These are phyloP conservation scores for Poronia punctata DNA, from an alignment of 495 filamentous ascomycete species.

Conservation along the genomic window DNA sequence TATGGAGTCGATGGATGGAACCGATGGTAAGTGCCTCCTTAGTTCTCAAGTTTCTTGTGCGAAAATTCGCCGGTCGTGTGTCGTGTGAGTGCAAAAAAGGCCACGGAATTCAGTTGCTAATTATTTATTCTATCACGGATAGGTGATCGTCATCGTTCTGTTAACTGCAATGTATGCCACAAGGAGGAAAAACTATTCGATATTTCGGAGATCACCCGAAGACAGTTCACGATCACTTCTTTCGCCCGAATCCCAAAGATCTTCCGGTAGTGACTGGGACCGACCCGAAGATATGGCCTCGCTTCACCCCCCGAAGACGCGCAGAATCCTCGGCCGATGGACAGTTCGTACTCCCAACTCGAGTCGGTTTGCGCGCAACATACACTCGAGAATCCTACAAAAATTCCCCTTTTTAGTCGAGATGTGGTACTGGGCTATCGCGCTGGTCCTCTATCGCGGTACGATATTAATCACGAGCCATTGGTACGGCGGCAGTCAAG, in stretches of 20 bases:
- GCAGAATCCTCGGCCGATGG: constrained; percentile 15
- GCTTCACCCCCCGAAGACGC: constrained; percentile 13
- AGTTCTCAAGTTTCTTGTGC: no score
- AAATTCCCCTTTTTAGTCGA: constrained; percentile 72
- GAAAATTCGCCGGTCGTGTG: not conserved
- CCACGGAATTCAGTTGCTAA: not conserved
- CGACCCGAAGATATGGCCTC: constrained; percentile 4
- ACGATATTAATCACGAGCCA: constrained; percentile 54
- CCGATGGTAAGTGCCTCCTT: constrained; percentile 10
- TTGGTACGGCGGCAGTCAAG: constrained; percentile 46
- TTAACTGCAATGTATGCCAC: constrained; percentile 46
- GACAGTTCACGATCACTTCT: constrained; percentile 11
- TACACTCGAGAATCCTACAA: constrained; percentile 53
- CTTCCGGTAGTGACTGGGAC: constrained; percentile 8
- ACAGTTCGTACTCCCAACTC: constrained; percentile 50
- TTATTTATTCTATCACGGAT: not conserved
- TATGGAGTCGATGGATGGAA: constrained; percentile 14
- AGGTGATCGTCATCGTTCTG: constrained; percentile 50
- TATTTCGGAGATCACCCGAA: constrained; percentile 21
- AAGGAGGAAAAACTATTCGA: constrained; percentile 38
- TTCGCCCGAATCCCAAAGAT: constrained; percentile 6
- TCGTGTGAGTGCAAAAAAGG: not conserved
- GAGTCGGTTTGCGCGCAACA: constrained; percentile 41
- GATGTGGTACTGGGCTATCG: constrained; percentile 74
- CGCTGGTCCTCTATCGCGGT: constrained; percentile 56